Evolutionary conservation across 352 stramenopile species (phyloP).

Genomic region (Aphanomyces stellatus): DNA sequence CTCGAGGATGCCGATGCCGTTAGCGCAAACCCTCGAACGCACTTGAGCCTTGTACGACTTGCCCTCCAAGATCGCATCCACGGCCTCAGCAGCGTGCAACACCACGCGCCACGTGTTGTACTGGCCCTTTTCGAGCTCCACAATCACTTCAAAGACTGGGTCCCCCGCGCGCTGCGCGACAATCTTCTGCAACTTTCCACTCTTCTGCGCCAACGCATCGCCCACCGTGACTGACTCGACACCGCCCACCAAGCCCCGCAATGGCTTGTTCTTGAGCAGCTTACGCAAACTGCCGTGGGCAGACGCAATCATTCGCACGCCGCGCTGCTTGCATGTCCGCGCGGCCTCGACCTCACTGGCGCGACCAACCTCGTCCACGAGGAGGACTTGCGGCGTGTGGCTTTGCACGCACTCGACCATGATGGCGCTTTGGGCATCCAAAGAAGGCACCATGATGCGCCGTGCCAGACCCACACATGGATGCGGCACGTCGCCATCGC

Average conservation of each 20-base stretch:
- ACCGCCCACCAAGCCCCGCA: conserved; percentile 70
- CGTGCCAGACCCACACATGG: conserved; percentile 29
- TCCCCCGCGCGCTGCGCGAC: conserved; percentile 38
- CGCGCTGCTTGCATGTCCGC: conserved; percentile 56
- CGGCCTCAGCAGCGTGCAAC: conserved; percentile 48
- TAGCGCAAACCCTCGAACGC: too few species aligned
- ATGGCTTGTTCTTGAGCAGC: conserved; percentile 77
- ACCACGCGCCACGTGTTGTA: conserved; percentile 60
- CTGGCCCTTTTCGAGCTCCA: conserved; percentile 57
- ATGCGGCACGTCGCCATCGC: conserved; percentile 69
- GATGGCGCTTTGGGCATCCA: conserved; percentile 15
- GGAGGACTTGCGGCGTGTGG: conserved; percentile 53
- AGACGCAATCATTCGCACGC: conserved; percentile 74
- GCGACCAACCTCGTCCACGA: conserved; percentile 86
- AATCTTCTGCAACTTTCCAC: neutral
- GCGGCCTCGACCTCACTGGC: conserved; percentile 66
- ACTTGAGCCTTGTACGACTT: conserved; percentile 26
- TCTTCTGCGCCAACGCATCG: conserved; percentile 24
- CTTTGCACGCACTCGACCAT: conserved; percentile 25
- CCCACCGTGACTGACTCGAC: conserved; percentile 58
- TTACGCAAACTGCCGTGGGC: conserved; percentile 74
- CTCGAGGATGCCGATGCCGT: too few species aligned
- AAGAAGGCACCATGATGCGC: conserved; percentile 27
- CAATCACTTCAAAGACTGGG: conserved; percentile 77
- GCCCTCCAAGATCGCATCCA: conserved; percentile 53